Evolutionary conservation across 306 rosid species (phyloP).

Genomic region (Pachyrhizus erosus): DNA sequence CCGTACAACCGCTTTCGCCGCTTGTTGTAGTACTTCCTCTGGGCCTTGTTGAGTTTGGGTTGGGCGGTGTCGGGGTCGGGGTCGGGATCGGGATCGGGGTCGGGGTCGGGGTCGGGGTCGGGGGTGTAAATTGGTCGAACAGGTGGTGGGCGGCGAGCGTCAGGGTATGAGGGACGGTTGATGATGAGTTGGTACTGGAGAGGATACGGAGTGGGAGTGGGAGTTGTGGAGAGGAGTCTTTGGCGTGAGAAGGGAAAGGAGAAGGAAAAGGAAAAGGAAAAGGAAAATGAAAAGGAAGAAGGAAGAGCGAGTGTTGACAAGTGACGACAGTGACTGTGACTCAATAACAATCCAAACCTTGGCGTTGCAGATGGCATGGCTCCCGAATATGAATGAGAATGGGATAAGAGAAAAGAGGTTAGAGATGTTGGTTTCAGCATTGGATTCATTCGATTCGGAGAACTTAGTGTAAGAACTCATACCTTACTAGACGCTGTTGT

Average conservation of each 20-base stretch:
- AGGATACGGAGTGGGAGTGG: constrained; percentile 70
- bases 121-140: constrained; percentile 46
- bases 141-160: constrained; percentile 47
- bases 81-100: constrained; percentile 54
- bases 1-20: constrained; percentile 88
- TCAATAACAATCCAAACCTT: too few relatives aligned
- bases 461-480: too few relatives aligned
- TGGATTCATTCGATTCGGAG: too few relatives aligned
- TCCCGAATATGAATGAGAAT: too few relatives aligned
- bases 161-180: constrained; percentile 64
- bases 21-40: constrained; percentile 80
- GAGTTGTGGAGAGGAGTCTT: constrained; percentile 52
- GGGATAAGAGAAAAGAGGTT: too few relatives aligned
- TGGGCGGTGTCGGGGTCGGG: constrained; percentile 45
- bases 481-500: too few relatives aligned
- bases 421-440: too few relatives aligned
- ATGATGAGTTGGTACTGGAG: constrained; percentile 89
- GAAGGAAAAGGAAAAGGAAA: neutral
- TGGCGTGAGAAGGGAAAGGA: neutral
- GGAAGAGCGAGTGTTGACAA: too few relatives aligned
- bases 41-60: constrained; percentile 70
- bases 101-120: constrained; percentile 41
- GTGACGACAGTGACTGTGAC: too few relatives aligned
- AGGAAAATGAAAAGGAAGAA: too few relatives aligned
- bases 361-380: too few relatives aligned